Evolutionary conservation across 2,329 filamentous ascomycete genomes (phyloP).

Genomic region (Phialophora macrospora): DNA sequence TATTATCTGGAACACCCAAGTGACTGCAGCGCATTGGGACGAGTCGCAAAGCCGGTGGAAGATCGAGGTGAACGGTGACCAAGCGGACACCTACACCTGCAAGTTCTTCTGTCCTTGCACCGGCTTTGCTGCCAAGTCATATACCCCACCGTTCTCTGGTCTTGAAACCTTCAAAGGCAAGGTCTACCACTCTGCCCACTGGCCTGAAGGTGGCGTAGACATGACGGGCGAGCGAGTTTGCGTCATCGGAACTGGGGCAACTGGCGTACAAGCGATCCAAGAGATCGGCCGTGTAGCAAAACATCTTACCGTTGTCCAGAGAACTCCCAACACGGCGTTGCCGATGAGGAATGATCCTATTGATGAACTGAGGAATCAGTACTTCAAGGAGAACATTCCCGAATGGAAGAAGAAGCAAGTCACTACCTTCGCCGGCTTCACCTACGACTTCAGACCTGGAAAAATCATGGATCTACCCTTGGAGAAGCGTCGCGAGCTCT

Average conservation of each 20-base stretch:
- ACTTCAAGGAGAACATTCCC: slow-evolving; percentile 2
- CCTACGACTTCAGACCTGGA: slow-evolving; percentile 64
- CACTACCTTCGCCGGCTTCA: slow-evolving; percentile 40
- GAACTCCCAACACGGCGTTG: slow-evolving; percentile 68
- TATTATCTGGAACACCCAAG: not conserved
- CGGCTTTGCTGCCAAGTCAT: slow-evolving; percentile 44
- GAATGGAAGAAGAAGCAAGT: not conserved
- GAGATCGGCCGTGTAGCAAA: slow-evolving; percentile 48
- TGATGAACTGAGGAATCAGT: slow-evolving; percentile 44
- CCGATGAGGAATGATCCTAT: slow-evolving; percentile 59
- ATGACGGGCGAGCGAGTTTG: slow-evolving; percentile 47
- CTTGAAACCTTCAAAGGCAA: slow-evolving; percentile 38
- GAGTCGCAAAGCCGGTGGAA: not conserved
- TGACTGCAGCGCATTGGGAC: not conserved
- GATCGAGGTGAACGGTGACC: slow-evolving; percentile 38
- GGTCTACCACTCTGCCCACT: slow-evolving; percentile 39
- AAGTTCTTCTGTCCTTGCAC: slow-evolving; percentile 24
- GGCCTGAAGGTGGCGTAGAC: slow-evolving; percentile 31
- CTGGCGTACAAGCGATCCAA: slow-evolving; percentile 50
- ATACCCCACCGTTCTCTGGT: slow-evolving; percentile 39
- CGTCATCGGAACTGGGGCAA: slow-evolving; percentile 53
- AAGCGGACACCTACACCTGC: slow-evolving; percentile 39
- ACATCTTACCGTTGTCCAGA: slow-evolving; percentile 60
- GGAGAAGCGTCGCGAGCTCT: slow-evolving; percentile 48
- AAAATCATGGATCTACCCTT: slow-evolving; percentile 30